Percentiles rank a stretch among this genome's conserved stretches.
Conservation (phyloP, 1,139 yeast species). For the Pichia sp. region DNA sequence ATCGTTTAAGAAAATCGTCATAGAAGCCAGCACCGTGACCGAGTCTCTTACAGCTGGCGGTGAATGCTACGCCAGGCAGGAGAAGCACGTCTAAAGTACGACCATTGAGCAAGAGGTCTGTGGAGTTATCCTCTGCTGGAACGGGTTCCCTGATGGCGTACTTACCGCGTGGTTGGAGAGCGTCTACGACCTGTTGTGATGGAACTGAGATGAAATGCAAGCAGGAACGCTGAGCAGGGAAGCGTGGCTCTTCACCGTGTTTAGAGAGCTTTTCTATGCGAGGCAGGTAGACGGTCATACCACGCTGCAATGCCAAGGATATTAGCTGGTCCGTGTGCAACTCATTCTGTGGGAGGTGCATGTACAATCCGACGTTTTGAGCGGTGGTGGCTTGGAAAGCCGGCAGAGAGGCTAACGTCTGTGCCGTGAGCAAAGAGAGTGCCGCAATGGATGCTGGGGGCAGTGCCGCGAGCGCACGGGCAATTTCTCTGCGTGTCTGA, state of each 20-base stretch:
- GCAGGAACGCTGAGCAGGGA: conserved; percentile 37
- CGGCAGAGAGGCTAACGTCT: background rate
- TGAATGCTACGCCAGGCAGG: conserved; percentile 84
- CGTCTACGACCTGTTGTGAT: conserved; percentile 33
- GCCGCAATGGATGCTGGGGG: too few relatives aligned
- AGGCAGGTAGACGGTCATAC: conserved; percentile 42
- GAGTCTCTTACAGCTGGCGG: conserved; percentile 46
- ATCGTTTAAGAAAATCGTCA: conserved; percentile 64
- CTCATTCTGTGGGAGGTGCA: conserved; percentile 7
- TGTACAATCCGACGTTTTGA: conserved; percentile 3
- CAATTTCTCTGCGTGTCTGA: too few relatives aligned
- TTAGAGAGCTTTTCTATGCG: conserved; percentile 32
- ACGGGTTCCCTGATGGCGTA: conserved; percentile 70
- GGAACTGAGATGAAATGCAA: conserved; percentile 51
- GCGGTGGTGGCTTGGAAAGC: conserved; percentile 8
- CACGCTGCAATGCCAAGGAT: conserved; percentile 33
- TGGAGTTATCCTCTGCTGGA: conserved; percentile 4
- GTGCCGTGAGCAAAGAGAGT: background rate
- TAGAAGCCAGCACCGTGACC: conserved; percentile 96
- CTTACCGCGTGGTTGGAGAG: conserved; percentile 59
- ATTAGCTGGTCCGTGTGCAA: conserved; percentile 5
- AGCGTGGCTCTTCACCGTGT: conserved; percentile 19
- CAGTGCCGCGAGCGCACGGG: too few relatives aligned
- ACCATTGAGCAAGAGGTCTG: conserved; percentile 22
- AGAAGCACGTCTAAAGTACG: conserved; percentile 61